phyloP scores from a whole-genome alignment of 2,329 filamentous ascomycete genomes.

The Penicillium sp. region DNA sequence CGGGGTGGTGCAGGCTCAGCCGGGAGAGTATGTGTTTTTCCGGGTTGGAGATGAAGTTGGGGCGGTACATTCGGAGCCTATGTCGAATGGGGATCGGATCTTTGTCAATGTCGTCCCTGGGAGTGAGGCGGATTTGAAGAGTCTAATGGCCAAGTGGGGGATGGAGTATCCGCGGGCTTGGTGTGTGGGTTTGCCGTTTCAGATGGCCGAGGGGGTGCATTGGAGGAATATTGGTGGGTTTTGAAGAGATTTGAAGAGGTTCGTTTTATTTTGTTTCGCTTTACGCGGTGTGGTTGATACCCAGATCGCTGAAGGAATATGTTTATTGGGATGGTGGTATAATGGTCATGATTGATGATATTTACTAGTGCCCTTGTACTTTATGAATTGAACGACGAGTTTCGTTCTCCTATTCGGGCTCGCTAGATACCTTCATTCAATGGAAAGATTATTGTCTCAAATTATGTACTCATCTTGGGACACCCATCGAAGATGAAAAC shows the following conservation, averaged over 20 bases:
- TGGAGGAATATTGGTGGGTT: conserved; percentile 17
- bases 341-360: background rate
- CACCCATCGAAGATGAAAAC: no score
- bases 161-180: conserved; percentile 30
- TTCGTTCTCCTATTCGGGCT: no score
- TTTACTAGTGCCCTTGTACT: background rate
- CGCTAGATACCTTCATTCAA: no score
- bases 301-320: background rate
- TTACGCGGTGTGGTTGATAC: background rate
- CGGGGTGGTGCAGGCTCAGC: conserved; percentile 11
- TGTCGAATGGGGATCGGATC: conserved; percentile 29
- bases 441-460: no score
- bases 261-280: background rate
- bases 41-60: conserved; percentile 43
- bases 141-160: conserved; percentile 34
- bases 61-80: conserved; percentile 29
- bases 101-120: conserved; percentile 42
- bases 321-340: background rate
- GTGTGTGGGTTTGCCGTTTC: conserved; percentile 22
- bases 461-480: no score
- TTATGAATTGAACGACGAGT: background rate
- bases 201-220: conserved; percentile 1
- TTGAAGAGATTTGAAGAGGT: background rate
- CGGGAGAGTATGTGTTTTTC: conserved; percentile 44
- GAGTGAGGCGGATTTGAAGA: conserved; percentile 29